A percentile compares a stretch with the other conserved stretches of the same genome.
phyloP scores from a whole-genome alignment of 331 rosid species.

The Acacia pycnantha region DNA sequence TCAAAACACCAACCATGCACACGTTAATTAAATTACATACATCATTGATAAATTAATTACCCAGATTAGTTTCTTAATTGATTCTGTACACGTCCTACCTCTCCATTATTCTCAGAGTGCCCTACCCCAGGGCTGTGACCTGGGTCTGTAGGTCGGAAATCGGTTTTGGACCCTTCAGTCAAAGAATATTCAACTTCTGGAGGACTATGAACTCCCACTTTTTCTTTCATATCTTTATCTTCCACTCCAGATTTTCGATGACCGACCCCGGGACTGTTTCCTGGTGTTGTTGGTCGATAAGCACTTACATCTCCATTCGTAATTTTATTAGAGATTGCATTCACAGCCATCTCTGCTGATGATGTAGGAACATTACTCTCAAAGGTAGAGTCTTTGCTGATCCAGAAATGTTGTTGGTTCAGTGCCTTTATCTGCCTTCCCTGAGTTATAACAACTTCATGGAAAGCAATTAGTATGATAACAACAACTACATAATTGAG shows the following conservation, averaged over 20 bases:
- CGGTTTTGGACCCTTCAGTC: background rate
- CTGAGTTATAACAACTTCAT: conserved; percentile 15
- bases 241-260: background rate
- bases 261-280: conserved; percentile 30
- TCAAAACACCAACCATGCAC: background rate
- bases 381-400: background rate
- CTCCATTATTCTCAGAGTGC: background rate
- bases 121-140: conserved; percentile 44
- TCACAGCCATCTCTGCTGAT: background rate
- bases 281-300: conserved; percentile 30
- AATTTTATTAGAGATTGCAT: no score
- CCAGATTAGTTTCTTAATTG: background rate
- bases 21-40: background rate
- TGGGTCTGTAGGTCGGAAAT: conserved; percentile 31
- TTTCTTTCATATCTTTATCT: background rate
- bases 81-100: background rate
- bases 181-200: conserved; percentile 2
- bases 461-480: conserved; percentile 14
- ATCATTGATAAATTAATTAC: background rate
- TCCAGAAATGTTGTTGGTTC: conserved; percentile 5
- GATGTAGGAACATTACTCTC: background rate
- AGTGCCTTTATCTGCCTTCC: conserved; percentile 34
- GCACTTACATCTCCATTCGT: conserved; percentile 5
- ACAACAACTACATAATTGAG: background rate
- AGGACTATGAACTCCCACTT: conserved; percentile 2